Base-by-base conservation (phyloP, 139 green algal species). In the Tetratostichococcus sp. region DNA sequence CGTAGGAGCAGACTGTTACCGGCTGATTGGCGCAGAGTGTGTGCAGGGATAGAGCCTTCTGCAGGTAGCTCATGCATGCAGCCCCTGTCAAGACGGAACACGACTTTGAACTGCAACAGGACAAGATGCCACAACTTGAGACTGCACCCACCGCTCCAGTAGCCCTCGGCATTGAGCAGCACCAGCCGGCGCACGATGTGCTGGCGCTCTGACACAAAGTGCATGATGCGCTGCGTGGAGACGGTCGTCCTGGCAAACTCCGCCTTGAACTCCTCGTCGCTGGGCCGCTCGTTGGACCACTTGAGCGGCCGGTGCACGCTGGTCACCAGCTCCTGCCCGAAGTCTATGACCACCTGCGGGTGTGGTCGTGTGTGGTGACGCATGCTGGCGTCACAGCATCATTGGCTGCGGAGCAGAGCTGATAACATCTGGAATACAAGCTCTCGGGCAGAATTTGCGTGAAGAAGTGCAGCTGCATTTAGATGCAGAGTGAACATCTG, bases 241-340 rank as follows among this genome's bases (percentile, higher is more conserved):
- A 87, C 73, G 35, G 69, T 72, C 26, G 76, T 79, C 4, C 32
- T 30, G 0, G 39, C n/a, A 31, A 83, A 78, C 11, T 73, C 78
- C 0, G 68, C 28, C 0, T 69, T 30, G 68, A 87, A 91, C 31
- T 91, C 86, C 0, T 83, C 85, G 23, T 80, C 71, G 19, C 33
- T 79, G 43, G 86, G 86, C 16, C 82, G 79, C 43, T 71, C n/a
- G 65, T 89, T 84, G 33, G 72, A 83, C 86, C 86, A 91, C 0
- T 43, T 62, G 17, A 89, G 73, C 0, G 84, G 86, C 57, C 79
- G 85, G 77, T 91, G 86, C 65, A 91, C 83, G 22, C 78, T 72
- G 1, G 87, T 91, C 21, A 91, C 80, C 22, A 91, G 79, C 78
- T 91, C 87, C 32, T 91, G 87, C 11, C 84, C 83, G 77, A 91